Evolutionary conservation across 75 land plant species (phyloP).

Genomic region (Pseudotsuga menziesii): DNA sequence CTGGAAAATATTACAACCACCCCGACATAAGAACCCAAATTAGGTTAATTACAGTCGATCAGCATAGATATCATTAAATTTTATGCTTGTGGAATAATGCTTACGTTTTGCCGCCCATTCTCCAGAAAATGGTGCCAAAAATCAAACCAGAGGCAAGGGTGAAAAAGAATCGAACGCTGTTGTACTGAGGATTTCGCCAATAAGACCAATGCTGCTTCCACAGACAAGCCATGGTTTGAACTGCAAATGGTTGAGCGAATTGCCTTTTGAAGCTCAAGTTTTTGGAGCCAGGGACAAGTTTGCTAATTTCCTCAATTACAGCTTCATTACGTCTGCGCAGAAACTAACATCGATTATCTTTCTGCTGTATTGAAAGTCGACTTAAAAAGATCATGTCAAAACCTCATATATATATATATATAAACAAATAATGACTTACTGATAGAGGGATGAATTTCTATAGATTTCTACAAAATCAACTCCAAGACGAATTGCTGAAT

Average conservation of each 20-base stretch:
- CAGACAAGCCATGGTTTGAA: conserved; percentile 45
- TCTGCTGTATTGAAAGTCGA: not conserved
- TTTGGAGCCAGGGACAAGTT: conserved; percentile 46
- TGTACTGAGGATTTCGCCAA: conserved; percentile 80
- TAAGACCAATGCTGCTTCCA: conserved; percentile 72
- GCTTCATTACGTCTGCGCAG: conserved; percentile 44
- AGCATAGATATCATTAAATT: no score
- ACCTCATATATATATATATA: not conserved
- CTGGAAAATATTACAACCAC: conserved; percentile 15
- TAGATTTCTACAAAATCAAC: conserved; percentile 32
- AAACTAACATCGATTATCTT: not conserved
- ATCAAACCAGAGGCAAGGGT: conserved; percentile 43
- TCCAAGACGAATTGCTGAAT: conserved; percentile 20
- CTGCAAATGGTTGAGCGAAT: conserved; percentile 40
- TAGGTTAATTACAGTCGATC: no score
- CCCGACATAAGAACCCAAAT: no score
- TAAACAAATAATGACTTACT: conserved; percentile 15
- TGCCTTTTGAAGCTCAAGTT: conserved; percentile 58
- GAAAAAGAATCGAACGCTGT: conserved; percentile 57
- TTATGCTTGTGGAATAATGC: no score
- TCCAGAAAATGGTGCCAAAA: conserved; percentile 75
- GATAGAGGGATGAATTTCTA: conserved; percentile 19
- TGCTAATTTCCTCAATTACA: conserved; percentile 51
- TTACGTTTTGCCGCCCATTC: conserved; percentile 40
- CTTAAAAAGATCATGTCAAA: not conserved